Base-by-base conservation (phyloP, 75 land plant genomes). In the Cryptomeria japonica region DNA sequence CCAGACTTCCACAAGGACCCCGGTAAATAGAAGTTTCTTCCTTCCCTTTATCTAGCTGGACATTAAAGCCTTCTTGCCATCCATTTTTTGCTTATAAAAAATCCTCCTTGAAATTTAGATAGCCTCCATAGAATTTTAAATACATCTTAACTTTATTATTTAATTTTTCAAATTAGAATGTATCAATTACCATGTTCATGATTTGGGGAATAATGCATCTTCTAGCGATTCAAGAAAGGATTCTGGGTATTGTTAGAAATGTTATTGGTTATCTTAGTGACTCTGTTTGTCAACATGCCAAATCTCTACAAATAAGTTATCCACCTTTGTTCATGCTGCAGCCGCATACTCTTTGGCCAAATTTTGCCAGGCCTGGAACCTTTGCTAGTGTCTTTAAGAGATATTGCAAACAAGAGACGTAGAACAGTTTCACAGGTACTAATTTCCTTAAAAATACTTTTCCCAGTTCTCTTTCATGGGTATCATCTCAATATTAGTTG, bases 371-470 rank as follows among this genome's bases (percentile, higher is more conserved):
- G 98, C 22, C 86, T 96, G 51, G 94, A 87, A 68, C 97, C 98
- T 68, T 88, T 98, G 39, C 86, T 96, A 80, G 86, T 37, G 39
- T 79, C 94, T 8, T 83, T 98, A 58, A 85, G 77, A 80, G 86
- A 90, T 44, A 96, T 98, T 86, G 94, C 97, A 28, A 51, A 90
- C 89, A 93, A 56, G 80, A 94, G 97, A 84, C 84, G 91, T 39
- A 98, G 95, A 90, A 96, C 97, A 12, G 87, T 98, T 42, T 89
- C 99, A 31, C 99, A 98, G 91, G 99, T 97, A 94, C 12, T 36
- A 46, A 12, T 70, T 87, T 38, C 39, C 34, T 46, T 73, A 19
- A 13, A 31, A 42, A 86, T 46, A 28, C 22, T 83, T 41, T 82
- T 82, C 31, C 15, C 84, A 46, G 77, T 25, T n/a, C 46, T 22